These are phyloP conservation scores for Alloteropsis semialata DNA, from an alignment of 176 grass and related monocot species.

Conservation along the genomic window DNA sequence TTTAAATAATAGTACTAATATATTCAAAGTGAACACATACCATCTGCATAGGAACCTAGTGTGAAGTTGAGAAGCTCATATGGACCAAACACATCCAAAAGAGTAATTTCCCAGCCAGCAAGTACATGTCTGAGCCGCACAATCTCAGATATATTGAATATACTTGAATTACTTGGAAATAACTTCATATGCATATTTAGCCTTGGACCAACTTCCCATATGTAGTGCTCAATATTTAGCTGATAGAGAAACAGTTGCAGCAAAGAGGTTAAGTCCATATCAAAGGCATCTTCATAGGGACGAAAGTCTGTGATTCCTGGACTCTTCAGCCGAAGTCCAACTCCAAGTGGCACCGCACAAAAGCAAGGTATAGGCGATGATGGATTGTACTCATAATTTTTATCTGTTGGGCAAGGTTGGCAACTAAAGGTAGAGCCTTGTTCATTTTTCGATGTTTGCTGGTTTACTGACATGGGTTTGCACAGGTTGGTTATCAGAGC, in stretches of 20 bases:
- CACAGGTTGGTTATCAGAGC: conserved; percentile 42
- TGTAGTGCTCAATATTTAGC: conserved; percentile 57
- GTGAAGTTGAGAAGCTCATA: conserved; percentile 95
- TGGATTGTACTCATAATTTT: conserved; percentile 65
- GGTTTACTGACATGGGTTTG: conserved; percentile 27
- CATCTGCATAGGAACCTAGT: conserved; percentile 51
- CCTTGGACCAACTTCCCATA: conserved; percentile 81
- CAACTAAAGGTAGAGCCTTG: conserved; percentile 26
- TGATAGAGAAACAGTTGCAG: conserved; percentile 57
- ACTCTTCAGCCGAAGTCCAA: conserved; percentile 88
- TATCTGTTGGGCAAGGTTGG: conserved; percentile 37
- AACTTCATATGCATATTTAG: conserved; percentile 82
- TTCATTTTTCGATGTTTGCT: conserved; percentile 38
- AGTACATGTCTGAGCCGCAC: conserved; percentile 56
- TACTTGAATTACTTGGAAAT: conserved; percentile 57
- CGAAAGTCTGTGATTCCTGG: conserved; percentile 75
- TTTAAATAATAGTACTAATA: neutral
- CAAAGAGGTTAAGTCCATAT: conserved; percentile 37
- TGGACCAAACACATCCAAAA: conserved; percentile 90
- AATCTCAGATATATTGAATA: conserved; percentile 66
- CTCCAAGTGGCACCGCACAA: conserved; percentile 64
- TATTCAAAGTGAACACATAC: conserved; percentile 39
- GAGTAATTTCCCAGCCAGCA: conserved; percentile 71
- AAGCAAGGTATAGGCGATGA: conserved; percentile 54
- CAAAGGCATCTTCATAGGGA: conserved; percentile 65